Base-by-base conservation (phyloP, 176 grass and related monocot genomes). In the Guadua angustifolia region DNA sequence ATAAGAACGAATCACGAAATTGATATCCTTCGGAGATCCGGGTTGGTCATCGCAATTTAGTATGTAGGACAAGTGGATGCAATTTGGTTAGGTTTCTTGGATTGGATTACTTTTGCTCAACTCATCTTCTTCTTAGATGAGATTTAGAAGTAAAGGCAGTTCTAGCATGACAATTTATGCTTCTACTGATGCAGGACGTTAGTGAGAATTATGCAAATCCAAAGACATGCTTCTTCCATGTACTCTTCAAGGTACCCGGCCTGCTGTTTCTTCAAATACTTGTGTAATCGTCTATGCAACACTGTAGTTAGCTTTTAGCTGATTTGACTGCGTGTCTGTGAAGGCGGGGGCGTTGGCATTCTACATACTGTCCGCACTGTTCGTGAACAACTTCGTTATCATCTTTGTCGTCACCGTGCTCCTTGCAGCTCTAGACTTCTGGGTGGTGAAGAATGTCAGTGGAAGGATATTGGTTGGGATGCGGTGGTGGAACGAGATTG, bases 401-500 rank as follows among this genome's bases (percentile, higher is more conserved):
- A 99, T 99, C 51, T 99, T 99, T 6, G 96, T 99, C 22, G 89
- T 99, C 15, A 99, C 96, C 16, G 96, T 99, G 40, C 90, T 99
- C 79, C 93, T 99, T 11, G 89, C 96, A 0, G 96, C 96, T 21
- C 96, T 99, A 0, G 96, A 99, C 84, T 99, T 99, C 83, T 99
- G 96, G 96, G 96, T 99, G 17, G 96, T 99, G 45, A 99, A 99
- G 89, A 99, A 95, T 47, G 91, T 96, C 9, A 99, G 93, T 0
- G 96, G 93, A 17, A 89, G 96, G 79, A 99, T 99, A 69, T 53
- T 99, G 16, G 96, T 99, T 4, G 96, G 96, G n/a, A 70, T 99
- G 77, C 91, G 96, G 38, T 99, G 96, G 96, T 99, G 96, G 96
- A 99, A 99, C 84, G 96, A 99, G 87, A 95, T 99, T 11, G 86